These are phyloP conservation scores for Austroboletus eburneus DNA, from an alignment of 768 basidiomycete genomes.

Conservation along the genomic window DNA sequence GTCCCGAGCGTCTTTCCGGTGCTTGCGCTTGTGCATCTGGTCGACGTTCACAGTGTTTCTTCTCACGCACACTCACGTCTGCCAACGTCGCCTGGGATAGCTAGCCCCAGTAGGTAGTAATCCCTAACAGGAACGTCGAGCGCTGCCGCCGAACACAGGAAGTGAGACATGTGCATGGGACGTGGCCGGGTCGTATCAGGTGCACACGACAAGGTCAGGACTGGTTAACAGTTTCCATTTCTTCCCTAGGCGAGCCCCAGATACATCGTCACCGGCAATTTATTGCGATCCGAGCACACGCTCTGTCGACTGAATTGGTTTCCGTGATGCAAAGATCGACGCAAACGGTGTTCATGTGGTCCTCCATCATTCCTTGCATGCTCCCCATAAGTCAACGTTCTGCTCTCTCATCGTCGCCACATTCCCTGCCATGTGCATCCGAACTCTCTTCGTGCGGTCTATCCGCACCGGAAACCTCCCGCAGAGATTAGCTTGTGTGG, in stretches of 20 bases:
- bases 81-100: too few relatives aligned
- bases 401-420: neutral
- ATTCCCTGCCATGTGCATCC: neutral
- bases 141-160: too few relatives aligned
- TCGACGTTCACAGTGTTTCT: neutral
- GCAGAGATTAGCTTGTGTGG: neutral
- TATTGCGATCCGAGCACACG: neutral
- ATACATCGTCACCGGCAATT: neutral
- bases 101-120: too few relatives aligned
- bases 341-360: neutral
- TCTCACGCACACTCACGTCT: too few relatives aligned
- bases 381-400: neutral
- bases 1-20: conserved; percentile 11
- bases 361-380: neutral
- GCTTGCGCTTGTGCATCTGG: conserved; percentile 27
- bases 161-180: too few relatives aligned
- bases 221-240: neutral
- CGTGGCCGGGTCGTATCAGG: too few relatives aligned
- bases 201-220: neutral
- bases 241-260: neutral
- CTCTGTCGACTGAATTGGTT: neutral
- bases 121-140: too few relatives aligned
- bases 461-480: neutral
- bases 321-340: neutral
- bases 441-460: neutral